Evolutionary conservation across 2,329 filamentous ascomycete species (phyloP), one percentile per base, ranked within the genome.

Genomic region (Arthroderma sp.): DNA sequence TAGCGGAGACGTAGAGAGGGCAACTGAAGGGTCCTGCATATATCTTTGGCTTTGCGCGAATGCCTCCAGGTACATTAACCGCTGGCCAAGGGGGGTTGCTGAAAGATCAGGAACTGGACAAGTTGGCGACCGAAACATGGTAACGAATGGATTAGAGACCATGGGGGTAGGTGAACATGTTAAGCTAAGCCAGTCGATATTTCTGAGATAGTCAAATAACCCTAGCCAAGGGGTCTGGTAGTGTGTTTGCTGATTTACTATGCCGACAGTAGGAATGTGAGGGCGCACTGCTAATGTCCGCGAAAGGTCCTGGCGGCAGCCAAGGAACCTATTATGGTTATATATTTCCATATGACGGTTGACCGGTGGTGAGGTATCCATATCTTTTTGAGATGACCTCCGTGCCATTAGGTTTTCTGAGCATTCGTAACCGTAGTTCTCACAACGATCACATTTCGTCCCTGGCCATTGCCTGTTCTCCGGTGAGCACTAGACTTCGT

Each of bases 371-470:
- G 56, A 43, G 35, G 58, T 54, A 33, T 62, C 59, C n/a, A 57
- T 47, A 35, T 61, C 60, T 28, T 59, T 63, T 57, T 63, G 62
- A 33, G 60, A 61, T 49, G 61, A 59, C 44, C 58, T 52, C 19
- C 62, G 49, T 1, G 62, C 60, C 60, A 62, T 63, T 58, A 62
- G 54, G 41, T 63, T 63, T 38, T 62, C 60, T 39, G 62, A 63
- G 37, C 62, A 63, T 28, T 63, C 62, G 51, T 63, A 62, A 25
- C 61, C 61, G 41, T 62, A 62, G 25, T 59, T 63, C 41, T 62
- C 59, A 52, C 62, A 63, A 43, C 62, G 62, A 21, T 63, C 60
- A 39, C 62, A 63, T 57, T 61, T 63, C 54, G 58, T 55, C 23
- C 61, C 62, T 43, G 62, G 61, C 62, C 62, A 63, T 54, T 55